Evolutionary conservation across 2,329 filamentous ascomycete species (phyloP).

Genomic region (Alternaria conjuncta): DNA sequence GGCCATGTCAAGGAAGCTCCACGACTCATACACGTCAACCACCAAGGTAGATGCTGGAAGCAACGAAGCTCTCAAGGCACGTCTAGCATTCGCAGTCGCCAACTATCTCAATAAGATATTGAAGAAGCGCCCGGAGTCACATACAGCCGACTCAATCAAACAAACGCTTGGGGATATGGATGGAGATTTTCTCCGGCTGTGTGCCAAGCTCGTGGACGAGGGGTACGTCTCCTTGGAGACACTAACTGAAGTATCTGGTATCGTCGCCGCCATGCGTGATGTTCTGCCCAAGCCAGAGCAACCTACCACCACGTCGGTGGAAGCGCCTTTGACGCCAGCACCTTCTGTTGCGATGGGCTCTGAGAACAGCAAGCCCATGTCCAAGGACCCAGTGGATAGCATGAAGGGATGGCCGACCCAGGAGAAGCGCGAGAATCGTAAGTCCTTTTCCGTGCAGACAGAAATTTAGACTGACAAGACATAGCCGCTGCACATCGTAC

Average conservation of each 20-base stretch:
- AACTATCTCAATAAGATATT: slow-evolving; percentile 26
- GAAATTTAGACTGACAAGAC: slow-evolving; percentile 9
- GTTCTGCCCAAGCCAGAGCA: slow-evolving; percentile 22
- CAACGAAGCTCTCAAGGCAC: slow-evolving; percentile 20
- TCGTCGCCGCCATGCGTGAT: slow-evolving; percentile 29
- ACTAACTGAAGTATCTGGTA: slow-evolving; percentile 27
- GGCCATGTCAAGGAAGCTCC: slow-evolving; percentile 26
- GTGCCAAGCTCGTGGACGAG: slow-evolving; percentile 24
- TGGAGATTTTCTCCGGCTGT: slow-evolving; percentile 34
- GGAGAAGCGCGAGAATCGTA: slow-evolving; percentile 40
- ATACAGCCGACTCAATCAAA: slow-evolving; percentile 19
- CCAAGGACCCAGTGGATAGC: slow-evolving; percentile 12
- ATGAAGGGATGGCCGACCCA: slow-evolving; percentile 36
- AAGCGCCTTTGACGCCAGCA: not conserved
- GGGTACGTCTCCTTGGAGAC: slow-evolving; percentile 26
- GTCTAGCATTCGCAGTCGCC: slow-evolving; percentile 28
- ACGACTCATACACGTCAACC: slow-evolving; percentile 10
- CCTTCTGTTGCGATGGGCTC: not conserved
- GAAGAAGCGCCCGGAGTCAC: slow-evolving; percentile 11
- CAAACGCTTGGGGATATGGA: slow-evolving; percentile 19
- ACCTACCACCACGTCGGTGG: not conserved
- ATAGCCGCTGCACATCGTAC: slow-evolving; percentile 31
- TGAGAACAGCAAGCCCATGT: not conserved
- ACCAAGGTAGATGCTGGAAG: slow-evolving; percentile 5
- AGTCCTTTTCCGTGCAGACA: not conserved